phyloP scores from a whole-genome alignment of 306 rosid genomes.

The Sicyos edulis region DNA sequence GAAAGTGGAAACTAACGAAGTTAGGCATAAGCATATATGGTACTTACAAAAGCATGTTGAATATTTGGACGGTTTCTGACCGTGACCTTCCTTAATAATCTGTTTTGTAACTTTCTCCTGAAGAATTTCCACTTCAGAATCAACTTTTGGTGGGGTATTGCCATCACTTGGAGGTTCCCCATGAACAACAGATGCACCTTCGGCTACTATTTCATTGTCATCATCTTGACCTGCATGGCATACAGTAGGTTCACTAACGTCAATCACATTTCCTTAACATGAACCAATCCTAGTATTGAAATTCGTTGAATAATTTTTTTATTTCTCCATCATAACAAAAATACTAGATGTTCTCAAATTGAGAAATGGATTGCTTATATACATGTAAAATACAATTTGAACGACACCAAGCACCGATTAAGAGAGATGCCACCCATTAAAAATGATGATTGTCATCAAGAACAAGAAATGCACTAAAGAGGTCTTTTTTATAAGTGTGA shows the following conservation, averaged over 20 bases:
- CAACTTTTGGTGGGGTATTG: conserved; percentile 64
- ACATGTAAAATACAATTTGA: not conserved
- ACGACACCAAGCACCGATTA: not conserved
- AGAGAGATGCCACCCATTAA: not conserved
- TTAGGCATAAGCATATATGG: conserved; percentile 1
- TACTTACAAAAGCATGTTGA: conserved; percentile 89
- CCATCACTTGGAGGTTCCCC: conserved; percentile 50
- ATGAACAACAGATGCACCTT: conserved; percentile 50
- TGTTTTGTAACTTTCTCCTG: conserved; percentile 81
- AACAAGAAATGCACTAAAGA: not conserved
- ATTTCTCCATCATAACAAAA: conserved; percentile 3
- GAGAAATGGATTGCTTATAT: not conserved
- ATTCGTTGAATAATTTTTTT: not conserved
- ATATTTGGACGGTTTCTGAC: conserved; percentile 73
- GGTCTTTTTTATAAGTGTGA: no score
- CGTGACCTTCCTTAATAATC: conserved; percentile 81
- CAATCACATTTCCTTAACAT: not conserved
- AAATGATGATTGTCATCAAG: not conserved
- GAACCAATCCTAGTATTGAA: not conserved
- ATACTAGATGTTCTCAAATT: not conserved
- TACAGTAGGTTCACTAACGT: not conserved
- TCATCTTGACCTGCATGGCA: conserved; percentile 44
- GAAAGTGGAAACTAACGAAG: not conserved
- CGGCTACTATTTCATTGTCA: conserved; percentile 51
- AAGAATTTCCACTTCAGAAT: conserved; percentile 65